phyloP scores from a whole-genome alignment of 2,329 filamentous ascomycete genomes.

The Colletotrichum sp. region DNA sequence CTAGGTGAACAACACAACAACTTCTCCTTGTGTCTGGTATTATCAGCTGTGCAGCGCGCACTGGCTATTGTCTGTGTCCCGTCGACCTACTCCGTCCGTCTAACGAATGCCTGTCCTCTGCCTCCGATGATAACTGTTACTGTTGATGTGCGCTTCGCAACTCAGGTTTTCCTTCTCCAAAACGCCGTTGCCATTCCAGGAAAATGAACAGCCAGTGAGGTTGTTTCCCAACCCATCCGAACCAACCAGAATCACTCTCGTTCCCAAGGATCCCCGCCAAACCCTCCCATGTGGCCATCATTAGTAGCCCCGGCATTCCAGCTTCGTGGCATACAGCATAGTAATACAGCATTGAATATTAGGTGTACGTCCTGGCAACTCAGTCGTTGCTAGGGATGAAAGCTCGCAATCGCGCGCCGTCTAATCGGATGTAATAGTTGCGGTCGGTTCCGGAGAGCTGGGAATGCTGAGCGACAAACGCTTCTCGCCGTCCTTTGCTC shows the following conservation, averaged over 20 bases:
- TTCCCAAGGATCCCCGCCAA: not conserved
- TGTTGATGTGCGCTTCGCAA: not conserved
- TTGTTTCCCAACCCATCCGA: not conserved
- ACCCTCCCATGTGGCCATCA: not conserved
- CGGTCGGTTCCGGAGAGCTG: not conserved
- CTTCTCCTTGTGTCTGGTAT: not conserved
- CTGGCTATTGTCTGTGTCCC: not conserved
- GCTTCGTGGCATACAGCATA: not conserved
- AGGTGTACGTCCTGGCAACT: not conserved
- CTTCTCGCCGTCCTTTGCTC: not conserved
- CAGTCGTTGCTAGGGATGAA: not conserved
- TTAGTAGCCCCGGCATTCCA: not conserved
- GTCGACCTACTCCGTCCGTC: not conserved
- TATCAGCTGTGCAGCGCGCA: not conserved
- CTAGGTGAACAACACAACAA: not conserved
- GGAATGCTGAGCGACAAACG: constrained; percentile 6
- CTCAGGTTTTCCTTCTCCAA: constrained; percentile 13
- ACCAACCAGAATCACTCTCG: not conserved
- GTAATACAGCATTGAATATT: constrained; percentile 20
- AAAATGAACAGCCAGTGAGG: not conserved
- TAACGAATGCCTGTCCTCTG: not conserved
- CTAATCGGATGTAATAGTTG: not conserved
- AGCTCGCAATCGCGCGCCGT: not conserved
- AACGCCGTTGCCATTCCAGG: constrained; percentile 5
- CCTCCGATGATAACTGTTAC: not conserved